Evolutionary conservation across 208 protist genomes (phyloP), one percentile per base, ranked within the genome.

Genomic region (Trypanosoma brucei): DNA sequence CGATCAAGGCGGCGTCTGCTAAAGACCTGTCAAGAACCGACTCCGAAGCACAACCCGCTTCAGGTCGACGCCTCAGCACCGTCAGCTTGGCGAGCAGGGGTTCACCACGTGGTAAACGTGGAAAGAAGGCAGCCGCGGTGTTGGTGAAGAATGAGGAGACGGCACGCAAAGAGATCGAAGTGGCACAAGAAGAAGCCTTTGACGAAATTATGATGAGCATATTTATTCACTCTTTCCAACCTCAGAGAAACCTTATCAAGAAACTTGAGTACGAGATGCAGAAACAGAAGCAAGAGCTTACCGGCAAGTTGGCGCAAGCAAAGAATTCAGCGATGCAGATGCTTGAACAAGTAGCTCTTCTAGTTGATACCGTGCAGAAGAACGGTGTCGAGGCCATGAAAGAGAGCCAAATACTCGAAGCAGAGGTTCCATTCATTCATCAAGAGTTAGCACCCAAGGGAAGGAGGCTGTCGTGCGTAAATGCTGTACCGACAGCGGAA

Each of bases 201-300:
- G 40, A 69, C 5, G 36, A 22, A 36, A 50, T 84, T 11, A 68
- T 78, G 46, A n/a, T 62, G 37, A n/a, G 40, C 14, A 83, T 81
- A 52, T 48, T 68, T 4, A 58, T 75, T 53, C 34, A 52, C 5
- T 75, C 72, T 14, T 76, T 78, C 64, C 65, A 65, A 4, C 73
- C 69, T 34, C 83, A 84, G 3, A 53, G 68, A 62, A 66, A 63
- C 2, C 59, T 79, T 37, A 68, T 90, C 3, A 37, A 70, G 45
- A 57, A 73, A 7, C 56, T 84, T 30, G 38, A 79, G 45, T 22
- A 64, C 7, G 44, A 68, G 40, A 39, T 71, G 6, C 3, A 55
- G 39, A 55, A 58, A 40, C 5, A 78, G 8, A 54, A 56, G 37
- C 13, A 30, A 45, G 69, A 75, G 31, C 79, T 48, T 51, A 58